phyloP scores from a whole-genome alignment of 768 basidiomycete species.

The Tricholoma matsutake region DNA sequence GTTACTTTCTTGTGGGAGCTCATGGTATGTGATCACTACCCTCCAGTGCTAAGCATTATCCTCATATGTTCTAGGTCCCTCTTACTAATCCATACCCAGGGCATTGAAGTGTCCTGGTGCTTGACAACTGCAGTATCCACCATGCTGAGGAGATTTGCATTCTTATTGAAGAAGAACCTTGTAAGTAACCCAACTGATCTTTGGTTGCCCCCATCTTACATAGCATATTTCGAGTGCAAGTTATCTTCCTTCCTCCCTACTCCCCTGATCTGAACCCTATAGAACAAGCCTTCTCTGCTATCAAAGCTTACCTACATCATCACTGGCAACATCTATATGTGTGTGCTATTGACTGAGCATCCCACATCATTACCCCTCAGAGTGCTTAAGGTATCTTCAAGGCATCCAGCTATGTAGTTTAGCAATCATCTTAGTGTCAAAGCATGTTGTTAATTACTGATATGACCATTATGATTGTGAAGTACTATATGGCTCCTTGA shows the following conservation, averaged over 20 bases:
- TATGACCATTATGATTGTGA: background rate
- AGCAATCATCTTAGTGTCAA: no score
- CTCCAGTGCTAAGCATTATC: no score
- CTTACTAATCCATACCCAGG: background rate
- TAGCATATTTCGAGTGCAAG: background rate
- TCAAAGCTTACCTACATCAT: background rate
- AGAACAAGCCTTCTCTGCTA: background rate
- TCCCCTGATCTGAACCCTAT: background rate
- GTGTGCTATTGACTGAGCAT: background rate
- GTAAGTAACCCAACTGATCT: background rate
- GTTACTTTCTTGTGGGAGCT: no score
- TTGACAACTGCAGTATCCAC: background rate
- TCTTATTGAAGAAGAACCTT: background rate
- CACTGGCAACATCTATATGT: background rate
- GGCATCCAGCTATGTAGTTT: background rate
- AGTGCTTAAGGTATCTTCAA: background rate
- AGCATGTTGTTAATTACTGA: no score
- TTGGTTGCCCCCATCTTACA: background rate
- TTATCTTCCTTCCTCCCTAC: background rate
- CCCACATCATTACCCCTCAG: background rate
- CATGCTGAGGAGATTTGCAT: background rate
- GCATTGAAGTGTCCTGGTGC: background rate
- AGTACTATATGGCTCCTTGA: background rate
- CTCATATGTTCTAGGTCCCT: no score
- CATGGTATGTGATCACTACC: no score